Conservation (phyloP, 192 early-diverging fungal species). For the Cetraspora pellucida region DNA sequence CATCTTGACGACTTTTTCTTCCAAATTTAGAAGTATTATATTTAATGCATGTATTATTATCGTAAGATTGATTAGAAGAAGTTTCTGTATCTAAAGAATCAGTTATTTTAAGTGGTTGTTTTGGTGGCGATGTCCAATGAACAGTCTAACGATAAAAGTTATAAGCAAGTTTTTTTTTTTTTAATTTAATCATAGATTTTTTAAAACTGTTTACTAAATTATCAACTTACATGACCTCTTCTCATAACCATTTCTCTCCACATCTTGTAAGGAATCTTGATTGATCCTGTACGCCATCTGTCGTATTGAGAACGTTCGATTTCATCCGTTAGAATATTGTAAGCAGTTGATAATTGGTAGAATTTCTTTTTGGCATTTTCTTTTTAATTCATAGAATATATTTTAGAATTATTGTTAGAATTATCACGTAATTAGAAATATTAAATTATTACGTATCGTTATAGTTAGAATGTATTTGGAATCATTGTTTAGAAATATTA, state of each 20-base stretch:
- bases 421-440: no score
- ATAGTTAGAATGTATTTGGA: no score
- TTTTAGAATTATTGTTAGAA: no score
- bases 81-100: background rate
- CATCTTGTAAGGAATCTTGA: conserved; percentile 15
- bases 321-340: conserved; percentile 8
- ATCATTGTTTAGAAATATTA: no score
- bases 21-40: background rate
- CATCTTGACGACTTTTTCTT: background rate
- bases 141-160: background rate
- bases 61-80: background rate
- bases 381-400: no score
- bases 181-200: no score
- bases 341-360: conserved; percentile 3
- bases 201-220: no score
- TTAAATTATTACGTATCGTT: no score
- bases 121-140: conserved; percentile 10
- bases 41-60: background rate
- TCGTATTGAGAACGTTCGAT: conserved; percentile 10
- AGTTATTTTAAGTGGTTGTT: background rate
- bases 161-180: no score
- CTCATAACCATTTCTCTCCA: conserved; percentile 15
- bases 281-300: conserved; percentile 12
- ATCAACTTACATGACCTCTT: conserved; percentile 17
- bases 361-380: conserved; percentile 5